Percentiles rank a stretch among this genome's conserved stretches.
Conservation (phyloP, 192 early-diverging fungal species). For the Globomyces pollinis-pini region DNA sequence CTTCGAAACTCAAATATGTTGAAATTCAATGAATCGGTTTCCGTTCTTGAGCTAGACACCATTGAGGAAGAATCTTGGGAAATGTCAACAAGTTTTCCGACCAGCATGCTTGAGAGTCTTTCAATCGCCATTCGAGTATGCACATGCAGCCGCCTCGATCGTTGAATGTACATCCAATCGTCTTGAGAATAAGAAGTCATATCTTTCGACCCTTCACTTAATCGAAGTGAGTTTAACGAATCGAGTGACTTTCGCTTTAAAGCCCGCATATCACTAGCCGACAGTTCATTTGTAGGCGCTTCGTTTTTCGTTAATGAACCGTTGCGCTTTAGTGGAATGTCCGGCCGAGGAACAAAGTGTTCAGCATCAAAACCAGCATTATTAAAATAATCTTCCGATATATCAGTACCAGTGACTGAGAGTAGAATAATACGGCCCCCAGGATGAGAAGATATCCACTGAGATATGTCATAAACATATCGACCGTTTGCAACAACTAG, state of each 20-base stretch:
- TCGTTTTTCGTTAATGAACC: neutral
- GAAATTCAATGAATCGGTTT: neutral
- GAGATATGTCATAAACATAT: conserved; percentile 21
- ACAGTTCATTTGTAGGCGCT: neutral
- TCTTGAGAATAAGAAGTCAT: neutral
- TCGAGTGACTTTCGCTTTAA: neutral
- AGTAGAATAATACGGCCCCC: conserved; percentile 17
- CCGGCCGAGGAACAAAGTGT: neutral
- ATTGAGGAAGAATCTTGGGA: neutral
- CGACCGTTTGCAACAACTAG: conserved; percentile 20
- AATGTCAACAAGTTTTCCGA: conserved; percentile 11
- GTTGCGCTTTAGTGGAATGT: neutral
- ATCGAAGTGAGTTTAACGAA: neutral
- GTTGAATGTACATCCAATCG: conserved; percentile 10
- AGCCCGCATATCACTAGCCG: neutral
- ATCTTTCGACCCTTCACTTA: neutral
- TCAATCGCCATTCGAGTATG: conserved; percentile 14
- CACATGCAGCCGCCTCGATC: conserved; percentile 9
- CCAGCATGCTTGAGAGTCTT: conserved; percentile 12
- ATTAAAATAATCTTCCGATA: conserved; percentile 24
- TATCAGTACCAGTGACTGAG: conserved; percentile 20
- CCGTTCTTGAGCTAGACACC: neutral
- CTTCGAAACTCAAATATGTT: conserved; percentile 16
- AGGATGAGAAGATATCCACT: conserved; percentile 24
- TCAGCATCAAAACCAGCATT: conserved; percentile 25